A percentile compares a stretch with the other conserved stretches of the same genome.
Conservation (phyloP, 2,329 filamentous ascomycete genomes). For the Clarireedia paspali region DNA sequence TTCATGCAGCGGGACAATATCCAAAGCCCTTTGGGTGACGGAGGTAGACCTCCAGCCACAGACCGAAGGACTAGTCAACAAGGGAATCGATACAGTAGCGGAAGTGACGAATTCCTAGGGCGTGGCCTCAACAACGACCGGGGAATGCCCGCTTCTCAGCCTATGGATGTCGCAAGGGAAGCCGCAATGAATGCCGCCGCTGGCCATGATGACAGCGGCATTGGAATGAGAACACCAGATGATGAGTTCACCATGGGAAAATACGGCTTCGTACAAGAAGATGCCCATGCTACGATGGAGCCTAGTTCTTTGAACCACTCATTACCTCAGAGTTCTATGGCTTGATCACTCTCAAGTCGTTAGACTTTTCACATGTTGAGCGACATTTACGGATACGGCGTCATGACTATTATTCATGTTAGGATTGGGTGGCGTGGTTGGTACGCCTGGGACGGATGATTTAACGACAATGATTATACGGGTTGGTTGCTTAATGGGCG, state of each 20-base stretch:
- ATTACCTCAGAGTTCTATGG: conserved; percentile 2
- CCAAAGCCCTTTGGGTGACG: conserved; percentile 28
- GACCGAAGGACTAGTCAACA: conserved; percentile 22
- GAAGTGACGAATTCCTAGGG: conserved; percentile 26
- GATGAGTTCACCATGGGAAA: conserved; percentile 57
- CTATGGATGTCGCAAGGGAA: conserved; percentile 35
- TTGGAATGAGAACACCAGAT: conserved; percentile 61
- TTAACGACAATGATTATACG: conserved; percentile 11
- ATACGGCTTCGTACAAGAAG: conserved; percentile 36
- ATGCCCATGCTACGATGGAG: conserved; percentile 17
- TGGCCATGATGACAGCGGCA: conserved; percentile 65
- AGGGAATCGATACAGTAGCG: conserved; percentile 26
- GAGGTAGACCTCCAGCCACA: conserved; percentile 14
- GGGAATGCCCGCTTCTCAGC: conserved; percentile 18
- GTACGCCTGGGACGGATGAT: conserved; percentile 6
- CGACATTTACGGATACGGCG: neutral
- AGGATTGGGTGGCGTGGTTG: conserved; percentile 5
- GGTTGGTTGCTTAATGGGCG: conserved; percentile 10
- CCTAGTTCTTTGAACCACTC: conserved; percentile 15
- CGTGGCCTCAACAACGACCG: conserved; percentile 17
- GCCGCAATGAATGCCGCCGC: conserved; percentile 39
- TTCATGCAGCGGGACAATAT: conserved; percentile 60
- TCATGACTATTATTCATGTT: conserved; percentile 4
- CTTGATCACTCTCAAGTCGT: neutral
- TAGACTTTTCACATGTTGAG: neutral